A percentile compares a stretch with the other conserved stretches of the same genome.
These are phyloP conservation scores for Citrullus mucosospermus DNA, from an alignment of 306 rosid species.

Conservation along the genomic window DNA sequence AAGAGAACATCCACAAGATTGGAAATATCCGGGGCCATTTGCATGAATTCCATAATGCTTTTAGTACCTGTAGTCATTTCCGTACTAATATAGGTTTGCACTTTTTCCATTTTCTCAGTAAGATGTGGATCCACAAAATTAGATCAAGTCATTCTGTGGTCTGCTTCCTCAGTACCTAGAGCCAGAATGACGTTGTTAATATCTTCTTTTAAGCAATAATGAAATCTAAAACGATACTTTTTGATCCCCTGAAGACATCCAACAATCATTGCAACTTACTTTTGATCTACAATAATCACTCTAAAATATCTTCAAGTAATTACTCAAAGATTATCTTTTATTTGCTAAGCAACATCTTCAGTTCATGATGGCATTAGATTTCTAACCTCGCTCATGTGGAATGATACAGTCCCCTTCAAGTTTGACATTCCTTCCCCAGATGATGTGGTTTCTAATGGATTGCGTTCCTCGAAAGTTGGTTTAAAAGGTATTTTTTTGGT, in stretches of 20 bases:
- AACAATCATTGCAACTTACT: not conserved
- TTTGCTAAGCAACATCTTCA: not conserved
- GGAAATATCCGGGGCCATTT: conserved; percentile 59
- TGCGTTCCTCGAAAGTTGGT: conserved; percentile 58
- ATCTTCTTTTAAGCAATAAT: not conserved
- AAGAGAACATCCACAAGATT: conserved; percentile 47
- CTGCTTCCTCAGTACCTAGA: conserved; percentile 12
- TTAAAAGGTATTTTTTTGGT: conserved; percentile 46
- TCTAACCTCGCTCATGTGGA: conserved; percentile 19
- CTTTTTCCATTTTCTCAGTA: conserved; percentile 36
- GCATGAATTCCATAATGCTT: conserved; percentile 42
- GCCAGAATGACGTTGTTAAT: not conserved
- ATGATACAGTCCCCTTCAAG: conserved; percentile 70
- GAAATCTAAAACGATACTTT: not conserved
- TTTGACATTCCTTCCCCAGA: conserved; percentile 91
- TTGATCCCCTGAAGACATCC: not conserved
- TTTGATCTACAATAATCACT: not conserved
- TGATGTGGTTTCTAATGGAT: conserved; percentile 57
- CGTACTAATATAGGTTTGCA: conserved; percentile 60
- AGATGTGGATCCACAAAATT: conserved; percentile 28
- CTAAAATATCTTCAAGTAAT: not conserved
- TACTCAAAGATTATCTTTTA: not conserved
- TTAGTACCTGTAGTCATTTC: conserved; percentile 38
- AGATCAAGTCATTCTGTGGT: conserved; percentile 20
- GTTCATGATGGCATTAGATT: conserved; percentile 1